phyloP scores from a whole-genome alignment of 163 green algal genomes.

The Scenedesmus sp. region DNA sequence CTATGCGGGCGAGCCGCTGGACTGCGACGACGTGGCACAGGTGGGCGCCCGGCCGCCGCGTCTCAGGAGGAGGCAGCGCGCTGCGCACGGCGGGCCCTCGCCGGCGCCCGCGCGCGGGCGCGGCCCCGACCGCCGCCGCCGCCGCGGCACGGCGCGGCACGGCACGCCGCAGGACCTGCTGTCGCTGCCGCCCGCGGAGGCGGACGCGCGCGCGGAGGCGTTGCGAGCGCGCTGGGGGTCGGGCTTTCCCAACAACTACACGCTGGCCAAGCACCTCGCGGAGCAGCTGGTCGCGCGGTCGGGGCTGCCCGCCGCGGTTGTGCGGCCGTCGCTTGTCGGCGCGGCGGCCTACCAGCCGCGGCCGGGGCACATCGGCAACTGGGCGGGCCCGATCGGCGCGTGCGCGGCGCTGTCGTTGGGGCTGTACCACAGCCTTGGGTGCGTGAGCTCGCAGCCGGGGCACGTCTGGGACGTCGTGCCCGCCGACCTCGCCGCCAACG shows the following conservation, averaged over 20 bases:
- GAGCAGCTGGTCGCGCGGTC: slow-evolving; percentile 49
- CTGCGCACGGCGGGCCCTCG: no score
- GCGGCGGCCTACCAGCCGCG: slow-evolving; percentile 44
- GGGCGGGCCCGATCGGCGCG: slow-evolving; percentile 30
- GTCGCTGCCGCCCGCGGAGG: slow-evolving; percentile 8
- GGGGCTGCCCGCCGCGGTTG: slow-evolving; percentile 36
- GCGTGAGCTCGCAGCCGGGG: slow-evolving; percentile 16
- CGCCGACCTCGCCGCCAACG: slow-evolving; percentile 31
- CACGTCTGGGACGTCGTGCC: slow-evolving; percentile 43
- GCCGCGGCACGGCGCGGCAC: no score
- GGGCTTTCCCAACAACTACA: slow-evolving; percentile 66
- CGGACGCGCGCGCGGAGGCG: slow-evolving; percentile 29
- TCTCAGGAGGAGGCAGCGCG: no score
- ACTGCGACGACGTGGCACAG: slow-evolving; percentile 21
- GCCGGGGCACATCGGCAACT: slow-evolving; percentile 39
- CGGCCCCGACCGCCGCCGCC: no score
- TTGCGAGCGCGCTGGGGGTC: slow-evolving; percentile 31
- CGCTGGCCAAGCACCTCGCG: slow-evolving; percentile 59
- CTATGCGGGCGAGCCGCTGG: slow-evolving; percentile 1
- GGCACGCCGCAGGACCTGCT: slow-evolving; percentile 42
- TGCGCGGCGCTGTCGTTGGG: slow-evolving; percentile 35
- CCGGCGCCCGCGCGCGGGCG: no score
- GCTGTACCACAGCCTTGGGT: slow-evolving; percentile 25
- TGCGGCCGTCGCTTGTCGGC: slow-evolving; percentile 59
- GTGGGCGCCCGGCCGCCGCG: slow-evolving; percentile 14